Base-by-base conservation (phyloP, 176 grass and related monocot genomes). In the Themeda triandra region DNA sequence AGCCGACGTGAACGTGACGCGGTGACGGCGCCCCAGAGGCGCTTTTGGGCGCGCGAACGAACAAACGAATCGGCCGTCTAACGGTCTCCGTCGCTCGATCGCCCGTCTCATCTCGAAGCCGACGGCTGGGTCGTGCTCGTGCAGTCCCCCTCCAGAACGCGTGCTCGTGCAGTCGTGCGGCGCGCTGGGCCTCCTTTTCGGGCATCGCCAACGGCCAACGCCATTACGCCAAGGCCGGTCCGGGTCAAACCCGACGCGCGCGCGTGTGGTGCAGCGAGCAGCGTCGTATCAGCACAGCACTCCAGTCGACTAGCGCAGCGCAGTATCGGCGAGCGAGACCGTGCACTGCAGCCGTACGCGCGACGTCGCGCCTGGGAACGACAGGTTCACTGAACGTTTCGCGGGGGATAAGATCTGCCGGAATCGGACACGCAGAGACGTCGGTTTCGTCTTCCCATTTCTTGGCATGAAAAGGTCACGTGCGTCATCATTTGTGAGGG, bases 371-470 rank as follows among this genome's bases (percentile, higher is more conserved):
- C 63, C 64, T 44, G 42, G 49, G 72, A 40, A 6, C 37, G 77
- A 37, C 79, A 73, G 83, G 79, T 90, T 86, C 88, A 86, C 8
- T 83, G 84, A 74, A 86, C 66, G 28, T 60, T 60, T 13, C 24
- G 25, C 30, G 17, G 1, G 0, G 11, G 72, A 90, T 82, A 86
- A 86, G 83, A 82, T 86, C 32, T 59, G 69, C 62, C 13, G 35
- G 58, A 82, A 71, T 75, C 25, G 45, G 35, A 48, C 69, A 17
- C n/a, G 59, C 23, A 19, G 33, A 45, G 32, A 58, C 44, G 69
- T 67, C 63, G 21, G 11, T 62, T 36, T 76, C 23, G 3, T 58
- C 9, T 10, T 41, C 39, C 39, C 10, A 4, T 62, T 60, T 62
- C 54, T 2, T 17, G 54, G 12, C 63, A 63, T 4, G 40, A 48